Conservation (phyloP, 306 rosid species). For the Geum urbanum region DNA sequence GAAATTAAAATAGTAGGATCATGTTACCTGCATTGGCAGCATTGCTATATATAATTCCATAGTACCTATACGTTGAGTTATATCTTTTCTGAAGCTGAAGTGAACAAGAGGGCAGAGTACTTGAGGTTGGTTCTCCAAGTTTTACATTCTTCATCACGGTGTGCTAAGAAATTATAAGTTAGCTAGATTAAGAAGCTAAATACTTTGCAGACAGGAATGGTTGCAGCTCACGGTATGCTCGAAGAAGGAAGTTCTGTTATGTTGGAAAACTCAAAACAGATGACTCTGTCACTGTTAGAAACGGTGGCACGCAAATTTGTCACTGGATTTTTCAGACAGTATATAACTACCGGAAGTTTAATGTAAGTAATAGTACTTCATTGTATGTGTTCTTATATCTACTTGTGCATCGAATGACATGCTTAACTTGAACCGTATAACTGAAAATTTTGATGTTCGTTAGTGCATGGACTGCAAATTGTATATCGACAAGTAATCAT, state of each 20-base stretch:
- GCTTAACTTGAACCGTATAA: background rate
- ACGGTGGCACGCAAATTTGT: constrained; percentile 63
- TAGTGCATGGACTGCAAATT: too few species aligned
- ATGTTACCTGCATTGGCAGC: too few species aligned
- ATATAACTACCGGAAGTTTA: constrained; percentile 57
- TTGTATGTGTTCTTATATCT: too few species aligned
- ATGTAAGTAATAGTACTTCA: background rate
- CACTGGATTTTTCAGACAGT: constrained; percentile 52
- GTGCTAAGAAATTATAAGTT: too few species aligned
- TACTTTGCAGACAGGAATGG: constrained; percentile 12
- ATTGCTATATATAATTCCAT: too few species aligned
- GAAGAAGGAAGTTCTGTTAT: constrained; percentile 49
- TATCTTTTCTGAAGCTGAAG: too few species aligned
- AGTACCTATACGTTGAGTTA: too few species aligned
- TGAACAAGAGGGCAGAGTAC: too few species aligned
- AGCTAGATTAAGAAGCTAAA: background rate
- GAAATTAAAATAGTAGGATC: too few species aligned
- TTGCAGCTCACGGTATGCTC: constrained; percentile 63
- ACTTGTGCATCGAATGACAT: background rate
- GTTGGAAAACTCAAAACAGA: constrained; percentile 64
- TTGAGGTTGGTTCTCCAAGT: too few species aligned
- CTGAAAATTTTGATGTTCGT: background rate
- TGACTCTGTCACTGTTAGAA: constrained; percentile 76
- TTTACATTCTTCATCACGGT: too few species aligned
- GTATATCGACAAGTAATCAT: too few species aligned